Conservation (phyloP, 148 eudicot genomes). For the Chenopodium formosanum region DNA sequence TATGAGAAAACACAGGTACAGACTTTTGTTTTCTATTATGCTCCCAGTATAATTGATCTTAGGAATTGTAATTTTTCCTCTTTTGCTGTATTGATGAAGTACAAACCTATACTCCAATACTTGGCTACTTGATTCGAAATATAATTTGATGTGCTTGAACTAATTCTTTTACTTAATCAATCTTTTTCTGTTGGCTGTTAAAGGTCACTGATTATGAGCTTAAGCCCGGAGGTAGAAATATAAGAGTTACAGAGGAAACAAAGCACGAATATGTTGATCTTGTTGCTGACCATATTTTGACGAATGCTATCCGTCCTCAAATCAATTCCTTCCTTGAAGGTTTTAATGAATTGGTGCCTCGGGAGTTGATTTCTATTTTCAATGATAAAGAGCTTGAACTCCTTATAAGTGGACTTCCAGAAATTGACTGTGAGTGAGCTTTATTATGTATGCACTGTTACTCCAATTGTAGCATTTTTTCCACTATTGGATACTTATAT, state of each 20-base stretch:
- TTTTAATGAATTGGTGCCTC: slow-evolving; percentile 81
- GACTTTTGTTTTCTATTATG: not conserved
- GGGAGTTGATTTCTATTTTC: slow-evolving; percentile 84
- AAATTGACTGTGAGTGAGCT: slow-evolving; percentile 80
- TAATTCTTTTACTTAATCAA: not conserved
- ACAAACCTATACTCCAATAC: not conserved
- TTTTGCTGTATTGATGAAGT: not conserved
- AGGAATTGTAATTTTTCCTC: not conserved
- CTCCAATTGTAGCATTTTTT: not conserved
- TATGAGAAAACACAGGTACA: slow-evolving; percentile 93
- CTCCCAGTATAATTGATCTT: not conserved
- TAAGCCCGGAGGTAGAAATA: slow-evolving; percentile 97
- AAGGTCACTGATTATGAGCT: slow-evolving; percentile 98
- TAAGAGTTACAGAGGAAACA: slow-evolving; percentile 93
- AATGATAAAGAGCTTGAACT: slow-evolving; percentile 98
- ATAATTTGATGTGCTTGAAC: not conserved
- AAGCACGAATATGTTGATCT: slow-evolving; percentile 98
- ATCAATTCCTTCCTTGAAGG: slow-evolving; percentile 94
- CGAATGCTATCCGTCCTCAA: slow-evolving; percentile 98
- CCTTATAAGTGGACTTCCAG: slow-evolving; percentile 97
- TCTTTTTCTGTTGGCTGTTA: slow-evolving; percentile 16
- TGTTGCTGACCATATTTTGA: slow-evolving; percentile 94
- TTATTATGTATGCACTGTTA: not conserved
- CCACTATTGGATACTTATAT: not conserved
- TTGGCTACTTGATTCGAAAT: not conserved